A percentile compares a stretch with the other conserved stretches of the same genome.
phyloP scores from a whole-genome alignment of 2,329 filamentous ascomycete genomes.

The Cladophialophora bantiana region DNA sequence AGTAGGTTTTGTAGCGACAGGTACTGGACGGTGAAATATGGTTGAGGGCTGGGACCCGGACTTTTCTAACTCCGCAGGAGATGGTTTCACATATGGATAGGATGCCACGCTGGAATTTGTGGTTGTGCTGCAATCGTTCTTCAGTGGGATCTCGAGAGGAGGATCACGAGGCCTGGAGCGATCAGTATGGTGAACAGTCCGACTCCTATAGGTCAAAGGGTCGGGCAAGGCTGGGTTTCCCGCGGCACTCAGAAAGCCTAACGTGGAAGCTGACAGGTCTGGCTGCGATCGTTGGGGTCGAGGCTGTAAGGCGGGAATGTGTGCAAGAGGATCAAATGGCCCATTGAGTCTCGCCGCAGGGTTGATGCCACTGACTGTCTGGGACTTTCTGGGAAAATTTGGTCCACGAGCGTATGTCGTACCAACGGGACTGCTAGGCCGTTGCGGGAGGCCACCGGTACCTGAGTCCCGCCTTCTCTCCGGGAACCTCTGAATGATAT shows the following conservation, averaged over 20 bases:
- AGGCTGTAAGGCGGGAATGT: slow-evolving; percentile 24
- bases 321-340: slow-evolving; percentile 41
- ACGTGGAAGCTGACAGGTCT: slow-evolving; percentile 23
- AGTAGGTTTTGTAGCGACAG: not conserved
- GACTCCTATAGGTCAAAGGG: slow-evolving; percentile 24
- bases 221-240: slow-evolving; percentile 3
- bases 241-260: slow-evolving; percentile 9
- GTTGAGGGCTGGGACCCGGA: not conserved
- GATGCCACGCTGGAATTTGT: not conserved
- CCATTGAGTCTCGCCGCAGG: slow-evolving; percentile 40
- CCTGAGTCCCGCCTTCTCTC: not conserved
- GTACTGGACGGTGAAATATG: not conserved
- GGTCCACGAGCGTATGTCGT: slow-evolving; percentile 13
- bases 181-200: slow-evolving; percentile 32
- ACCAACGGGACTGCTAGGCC: slow-evolving; percentile 13
- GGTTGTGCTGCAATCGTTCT: slow-evolving; percentile 8
- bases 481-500: not conserved
- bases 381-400: slow-evolving; percentile 31
- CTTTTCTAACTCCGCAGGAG: not conserved
- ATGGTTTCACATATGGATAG: not conserved
- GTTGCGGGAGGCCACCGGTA: slow-evolving; percentile 9
- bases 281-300: slow-evolving; percentile 25
- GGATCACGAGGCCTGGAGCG: slow-evolving; percentile 26
- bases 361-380: slow-evolving; percentile 41
- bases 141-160: not conserved